Base-by-base conservation (phyloP, 2,329 filamentous ascomycete genomes). In the Aspergillus floridensis region DNA sequence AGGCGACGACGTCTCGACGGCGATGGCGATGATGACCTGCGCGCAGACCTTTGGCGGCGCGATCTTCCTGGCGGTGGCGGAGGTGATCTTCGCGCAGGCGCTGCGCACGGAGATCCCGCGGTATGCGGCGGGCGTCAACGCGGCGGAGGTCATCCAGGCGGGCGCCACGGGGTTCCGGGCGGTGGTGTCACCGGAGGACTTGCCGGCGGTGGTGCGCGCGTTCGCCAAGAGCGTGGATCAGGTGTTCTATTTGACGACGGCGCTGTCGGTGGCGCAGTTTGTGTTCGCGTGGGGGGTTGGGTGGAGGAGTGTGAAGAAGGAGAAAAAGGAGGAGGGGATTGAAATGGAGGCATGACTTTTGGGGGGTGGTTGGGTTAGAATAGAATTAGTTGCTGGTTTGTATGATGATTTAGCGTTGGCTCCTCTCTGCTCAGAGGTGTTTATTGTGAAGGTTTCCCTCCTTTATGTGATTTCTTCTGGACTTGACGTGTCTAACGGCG, bases 41-140 rank as follows among this genome's bases (percentile, higher is more conserved):
- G 60, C 60, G 47, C 75, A 79, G 50, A 77, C 72, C 2, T 72
- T 79, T n/a, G 73, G 74, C n/a, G 77, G 76, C 2, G 71, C 76
- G 0, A 53, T 86, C 1, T 85, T 85, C 60, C 77, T 86, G 29
- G 79, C 78, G 3, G 76, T 83, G 24, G 82, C 74, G 0, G 78
- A 85, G 62, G 80, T 78, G 57, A 76, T 85, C 16, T 81, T 83
- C 67, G 70, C 73, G 4, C 77, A 78, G 50, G 69, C 70, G 1
- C 66, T 82, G 0, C 61, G 76, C n/a, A 63, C 62, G 1, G 68
- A 66, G 4, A 63, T 80, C 2, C 63, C 66, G 3, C 52, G 63
- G 16, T 71, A 73, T 11, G 69, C 76, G 2, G 77, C 79, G 1
- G 63, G 59, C 10, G 66, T 79, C 6, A 63, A 77, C 46, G 63